phyloP scores from a whole-genome alignment of 1,284 basidiomycete species.

The Apiotrichum montevideense region DNA sequence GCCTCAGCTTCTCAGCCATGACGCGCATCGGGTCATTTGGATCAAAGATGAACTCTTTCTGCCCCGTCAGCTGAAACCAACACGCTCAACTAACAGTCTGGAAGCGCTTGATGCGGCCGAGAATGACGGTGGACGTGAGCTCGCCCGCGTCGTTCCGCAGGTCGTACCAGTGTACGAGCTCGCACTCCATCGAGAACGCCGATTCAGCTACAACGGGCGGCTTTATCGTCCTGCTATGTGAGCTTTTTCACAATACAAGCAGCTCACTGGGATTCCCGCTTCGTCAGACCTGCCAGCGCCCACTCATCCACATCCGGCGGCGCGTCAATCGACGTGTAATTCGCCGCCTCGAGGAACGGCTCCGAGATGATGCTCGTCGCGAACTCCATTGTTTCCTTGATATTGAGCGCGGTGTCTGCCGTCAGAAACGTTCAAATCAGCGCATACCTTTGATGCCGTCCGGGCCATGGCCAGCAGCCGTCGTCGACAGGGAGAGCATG shows the following conservation, averaged over 20 bases:
- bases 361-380: slow-evolving; percentile 71
- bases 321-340: slow-evolving; percentile 61
- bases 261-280: slow-evolving; percentile 53
- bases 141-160: slow-evolving; percentile 49
- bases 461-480: neutral
- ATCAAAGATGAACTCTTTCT: slow-evolving; percentile 55
- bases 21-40: slow-evolving; percentile 45
- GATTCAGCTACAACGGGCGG: slow-evolving; percentile 65
- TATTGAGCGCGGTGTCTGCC: slow-evolving; percentile 60
- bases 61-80: slow-evolving; percentile 13
- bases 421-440: neutral
- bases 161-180: slow-evolving; percentile 57
- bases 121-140: slow-evolving; percentile 55
- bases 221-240: slow-evolving; percentile 48
- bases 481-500: slow-evolving; percentile 54
- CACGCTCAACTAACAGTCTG: slow-evolving; percentile 49
- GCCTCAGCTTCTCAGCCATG: slow-evolving; percentile 52
- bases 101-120: slow-evolving; percentile 60
- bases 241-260: neutral
- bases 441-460: neutral
- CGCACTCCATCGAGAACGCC: slow-evolving; percentile 66
- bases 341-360: slow-evolving; percentile 65
- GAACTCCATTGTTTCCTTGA: slow-evolving; percentile 62
- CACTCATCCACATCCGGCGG: slow-evolving; percentile 65
- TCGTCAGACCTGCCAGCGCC: slow-evolving; percentile 65